These are phyloP conservation scores for Eutrema japonicum DNA, from an alignment of 345 rosid species.

Conservation along the genomic window DNA sequence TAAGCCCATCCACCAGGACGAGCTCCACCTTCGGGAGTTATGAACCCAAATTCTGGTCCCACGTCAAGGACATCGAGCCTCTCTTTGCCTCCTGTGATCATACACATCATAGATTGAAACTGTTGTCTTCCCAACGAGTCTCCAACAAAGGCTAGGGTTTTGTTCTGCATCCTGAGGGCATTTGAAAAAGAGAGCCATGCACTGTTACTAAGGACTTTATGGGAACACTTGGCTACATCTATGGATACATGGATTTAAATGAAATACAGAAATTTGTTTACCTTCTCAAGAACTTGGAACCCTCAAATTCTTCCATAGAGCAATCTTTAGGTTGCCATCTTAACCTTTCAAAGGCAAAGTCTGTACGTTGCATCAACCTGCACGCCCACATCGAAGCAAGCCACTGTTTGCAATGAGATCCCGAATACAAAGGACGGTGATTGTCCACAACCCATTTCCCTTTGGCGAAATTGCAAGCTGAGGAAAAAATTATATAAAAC, in stretches of 20 bases:
- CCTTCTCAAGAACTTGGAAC: slow-evolving; percentile 74
- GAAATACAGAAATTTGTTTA: slow-evolving; percentile 30
- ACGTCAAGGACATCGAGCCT: slow-evolving; percentile 58
- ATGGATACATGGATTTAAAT: not conserved
- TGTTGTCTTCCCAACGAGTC: slow-evolving; percentile 88
- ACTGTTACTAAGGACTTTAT: slow-evolving; percentile 34
- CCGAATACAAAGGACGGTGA: slow-evolving; percentile 72
- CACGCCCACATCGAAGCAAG: slow-evolving; percentile 96
- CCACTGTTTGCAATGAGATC: slow-evolving; percentile 84
- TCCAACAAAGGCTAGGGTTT: slow-evolving; percentile 86
- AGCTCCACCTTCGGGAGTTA: slow-evolving; percentile 50
- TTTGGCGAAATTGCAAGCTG: slow-evolving; percentile 81
- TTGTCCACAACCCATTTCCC: slow-evolving; percentile 95
- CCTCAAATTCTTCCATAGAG: slow-evolving; percentile 78
- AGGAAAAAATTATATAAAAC: slow-evolving; percentile 10
- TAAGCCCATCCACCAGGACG: slow-evolving; percentile 87
- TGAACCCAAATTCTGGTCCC: slow-evolving; percentile 63
- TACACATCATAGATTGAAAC: slow-evolving; percentile 84
- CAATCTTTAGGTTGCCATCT: slow-evolving; percentile 91
- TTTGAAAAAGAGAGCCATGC: slow-evolving; percentile 28
- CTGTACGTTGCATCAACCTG: slow-evolving; percentile 80
- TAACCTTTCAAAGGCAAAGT: slow-evolving; percentile 74
- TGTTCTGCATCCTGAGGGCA: slow-evolving; percentile 63
- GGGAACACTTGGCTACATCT: slow-evolving; percentile 21
- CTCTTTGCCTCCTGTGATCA: slow-evolving; percentile 66